phyloP scores from a whole-genome alignment of 1,284 basidiomycete genomes.

The Pseudozyma hubeiensis region DNA sequence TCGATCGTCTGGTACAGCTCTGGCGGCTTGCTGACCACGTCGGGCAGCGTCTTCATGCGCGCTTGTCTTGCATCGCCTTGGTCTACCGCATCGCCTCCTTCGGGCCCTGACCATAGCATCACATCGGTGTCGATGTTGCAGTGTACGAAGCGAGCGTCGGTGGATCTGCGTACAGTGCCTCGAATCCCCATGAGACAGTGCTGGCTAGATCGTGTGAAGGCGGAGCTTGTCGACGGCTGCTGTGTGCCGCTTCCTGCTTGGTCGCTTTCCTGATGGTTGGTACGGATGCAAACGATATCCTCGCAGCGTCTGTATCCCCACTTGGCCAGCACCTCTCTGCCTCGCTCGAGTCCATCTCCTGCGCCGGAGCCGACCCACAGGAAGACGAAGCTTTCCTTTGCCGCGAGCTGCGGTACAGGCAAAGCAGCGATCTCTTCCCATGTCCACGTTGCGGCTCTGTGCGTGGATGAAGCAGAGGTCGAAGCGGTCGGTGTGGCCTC shows the following conservation, averaged over 20 bases:
- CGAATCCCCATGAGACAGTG: conserved; percentile 99
- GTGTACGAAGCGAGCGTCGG: conserved; percentile 94
- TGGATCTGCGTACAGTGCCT: conserved; percentile 92
- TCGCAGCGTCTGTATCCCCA: conserved; percentile 98
- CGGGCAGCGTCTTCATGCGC: conserved; percentile 63
- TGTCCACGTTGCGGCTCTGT: conserved; percentile 72
- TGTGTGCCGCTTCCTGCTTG: neutral
- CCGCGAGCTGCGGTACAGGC: conserved; percentile 84
- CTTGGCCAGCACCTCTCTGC: conserved; percentile 86
- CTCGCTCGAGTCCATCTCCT: conserved; percentile 88
- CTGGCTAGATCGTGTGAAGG: conserved; percentile 69
- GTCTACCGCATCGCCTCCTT: conserved; percentile 72
- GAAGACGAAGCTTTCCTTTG: conserved; percentile 86
- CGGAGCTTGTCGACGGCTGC: conserved; percentile 39
- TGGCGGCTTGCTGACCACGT: conserved; percentile 86
- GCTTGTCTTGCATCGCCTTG: neutral
- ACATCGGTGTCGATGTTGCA: conserved; percentile 99
- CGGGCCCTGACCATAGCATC: conserved; percentile 84
- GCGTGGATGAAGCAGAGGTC: neutral
- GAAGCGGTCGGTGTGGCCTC: conserved; percentile 32
- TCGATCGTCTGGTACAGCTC: conserved; percentile 96
- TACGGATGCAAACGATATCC: conserved; percentile 97
- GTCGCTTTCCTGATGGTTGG: conserved; percentile 76
- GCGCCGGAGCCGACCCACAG: conserved; percentile 95
- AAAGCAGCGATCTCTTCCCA: conserved; percentile 86